Conservation (phyloP, 176 grass and related monocot species). For the Cymbopogon citratus region DNA sequence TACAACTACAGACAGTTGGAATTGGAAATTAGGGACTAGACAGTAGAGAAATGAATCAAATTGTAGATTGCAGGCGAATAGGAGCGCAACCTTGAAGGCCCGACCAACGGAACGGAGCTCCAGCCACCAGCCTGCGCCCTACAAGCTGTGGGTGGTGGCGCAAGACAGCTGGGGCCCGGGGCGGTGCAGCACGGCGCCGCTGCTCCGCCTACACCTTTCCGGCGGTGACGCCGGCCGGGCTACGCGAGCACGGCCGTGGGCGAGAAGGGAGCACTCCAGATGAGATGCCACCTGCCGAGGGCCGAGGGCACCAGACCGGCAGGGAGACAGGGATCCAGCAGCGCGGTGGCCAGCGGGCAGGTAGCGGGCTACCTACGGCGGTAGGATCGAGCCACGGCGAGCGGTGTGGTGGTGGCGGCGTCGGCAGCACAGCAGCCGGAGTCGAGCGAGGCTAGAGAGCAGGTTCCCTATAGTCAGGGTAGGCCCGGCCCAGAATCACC, state of each 20-base stretch:
- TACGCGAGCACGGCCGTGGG: not conserved
- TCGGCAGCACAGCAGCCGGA: not conserved
- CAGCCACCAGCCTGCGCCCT: not conserved
- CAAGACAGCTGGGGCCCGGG: not conserved
- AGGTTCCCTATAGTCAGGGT: too few relatives aligned
- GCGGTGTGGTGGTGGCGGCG: not conserved
- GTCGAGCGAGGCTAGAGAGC: too few relatives aligned
- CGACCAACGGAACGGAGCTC: not conserved
- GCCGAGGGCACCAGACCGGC: not conserved
- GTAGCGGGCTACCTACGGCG: not conserved
- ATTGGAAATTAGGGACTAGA: not conserved
- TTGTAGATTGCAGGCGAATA: not conserved
- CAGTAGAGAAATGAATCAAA: not conserved
- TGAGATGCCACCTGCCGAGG: not conserved
- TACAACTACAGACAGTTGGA: not conserved
- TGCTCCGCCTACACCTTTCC: not conserved
- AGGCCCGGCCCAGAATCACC: not conserved
- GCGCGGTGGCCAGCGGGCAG: not conserved
- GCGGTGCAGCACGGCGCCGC: not conserved
- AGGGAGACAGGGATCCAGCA: not conserved
- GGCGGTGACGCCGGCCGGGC: not conserved
- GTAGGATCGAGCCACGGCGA: not conserved
- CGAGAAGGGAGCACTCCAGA: not conserved
- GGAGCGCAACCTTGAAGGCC: not conserved
- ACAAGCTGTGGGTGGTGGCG: not conserved